Conservation (phyloP, 306 rosid species). For the Cyamopsis tetragonoloba region DNA sequence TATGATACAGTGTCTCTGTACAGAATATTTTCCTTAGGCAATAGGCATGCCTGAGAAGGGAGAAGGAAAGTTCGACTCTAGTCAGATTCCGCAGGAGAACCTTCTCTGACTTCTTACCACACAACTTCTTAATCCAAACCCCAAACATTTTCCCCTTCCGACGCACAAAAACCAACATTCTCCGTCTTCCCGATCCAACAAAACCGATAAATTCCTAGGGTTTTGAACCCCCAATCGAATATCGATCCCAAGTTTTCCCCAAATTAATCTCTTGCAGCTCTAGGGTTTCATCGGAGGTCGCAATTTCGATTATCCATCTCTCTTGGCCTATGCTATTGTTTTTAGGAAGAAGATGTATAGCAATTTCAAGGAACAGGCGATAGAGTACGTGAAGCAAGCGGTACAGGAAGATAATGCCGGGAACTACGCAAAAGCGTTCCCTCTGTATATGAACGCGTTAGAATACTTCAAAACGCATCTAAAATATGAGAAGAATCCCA, state of each 20-base stretch:
- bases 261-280: constrained; percentile 14
- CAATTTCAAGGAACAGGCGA: constrained; percentile 97
- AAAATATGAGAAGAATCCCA: constrained; percentile 97
- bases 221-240: constrained; percentile 27
- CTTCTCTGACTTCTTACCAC: constrained; percentile 15
- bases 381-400: constrained; percentile 96
- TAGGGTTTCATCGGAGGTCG: constrained; percentile 34
- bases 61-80: constrained; percentile 14
- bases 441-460: constrained; percentile 90
- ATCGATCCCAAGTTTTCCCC: background rate
- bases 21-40: too few species aligned
- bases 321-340: constrained; percentile 20
- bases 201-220: background rate
- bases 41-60: background rate
- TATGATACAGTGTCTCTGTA: too few species aligned
- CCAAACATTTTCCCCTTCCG: background rate
- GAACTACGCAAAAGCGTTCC: constrained; percentile 85
- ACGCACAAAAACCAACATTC: background rate
- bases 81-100: constrained; percentile 2
- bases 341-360: constrained; percentile 60
- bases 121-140: too few species aligned
- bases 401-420: constrained; percentile 87
- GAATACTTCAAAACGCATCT: constrained; percentile 92
- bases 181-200: background rate
- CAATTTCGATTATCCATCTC: too few species aligned